Evolutionary conservation across 257 asterid species (phyloP).

Genomic region (Scutellaria galericulata): DNA sequence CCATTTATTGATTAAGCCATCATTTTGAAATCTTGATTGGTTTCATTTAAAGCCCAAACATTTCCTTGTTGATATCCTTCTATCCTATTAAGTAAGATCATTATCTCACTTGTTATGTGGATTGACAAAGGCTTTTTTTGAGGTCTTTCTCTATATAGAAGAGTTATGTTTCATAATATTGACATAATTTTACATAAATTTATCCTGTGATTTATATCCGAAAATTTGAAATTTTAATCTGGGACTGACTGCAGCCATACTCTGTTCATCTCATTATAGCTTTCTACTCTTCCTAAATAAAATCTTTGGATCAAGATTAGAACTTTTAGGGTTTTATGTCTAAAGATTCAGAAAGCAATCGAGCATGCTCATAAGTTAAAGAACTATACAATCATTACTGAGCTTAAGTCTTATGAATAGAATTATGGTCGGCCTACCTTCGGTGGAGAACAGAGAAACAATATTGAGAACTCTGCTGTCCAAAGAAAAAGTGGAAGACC

Average conservation of each 20-base stretch:
- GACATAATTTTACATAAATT: neutral
- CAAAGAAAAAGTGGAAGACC: slow-evolving; percentile 74
- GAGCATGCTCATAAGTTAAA: slow-evolving; percentile 11
- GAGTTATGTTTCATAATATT: neutral
- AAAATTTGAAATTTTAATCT: neutral
- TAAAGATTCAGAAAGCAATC: neutral
- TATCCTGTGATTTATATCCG: neutral
- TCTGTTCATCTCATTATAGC: neutral
- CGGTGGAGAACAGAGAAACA: slow-evolving; percentile 87
- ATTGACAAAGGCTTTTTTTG: too few species aligned
- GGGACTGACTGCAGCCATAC: neutral
- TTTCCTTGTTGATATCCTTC: too few species aligned
- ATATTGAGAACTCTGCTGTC: slow-evolving; percentile 81
- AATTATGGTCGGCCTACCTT: slow-evolving; percentile 89
- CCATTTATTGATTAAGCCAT: neutral
- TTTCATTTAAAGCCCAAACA: too few species aligned
- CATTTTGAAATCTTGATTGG: too few species aligned
- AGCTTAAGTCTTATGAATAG: slow-evolving; percentile 49
- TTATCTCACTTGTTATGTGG: too few species aligned
- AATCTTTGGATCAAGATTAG: neutral
- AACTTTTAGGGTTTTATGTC: neutral
- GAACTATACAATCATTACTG: slow-evolving; percentile 22
- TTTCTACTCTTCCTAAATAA: neutral
- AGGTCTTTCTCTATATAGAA: too few species aligned
- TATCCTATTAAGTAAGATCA: too few species aligned